phyloP scores from a whole-genome alignment of 805 yeast genomes.

The Monosporozyma siamensis region DNA sequence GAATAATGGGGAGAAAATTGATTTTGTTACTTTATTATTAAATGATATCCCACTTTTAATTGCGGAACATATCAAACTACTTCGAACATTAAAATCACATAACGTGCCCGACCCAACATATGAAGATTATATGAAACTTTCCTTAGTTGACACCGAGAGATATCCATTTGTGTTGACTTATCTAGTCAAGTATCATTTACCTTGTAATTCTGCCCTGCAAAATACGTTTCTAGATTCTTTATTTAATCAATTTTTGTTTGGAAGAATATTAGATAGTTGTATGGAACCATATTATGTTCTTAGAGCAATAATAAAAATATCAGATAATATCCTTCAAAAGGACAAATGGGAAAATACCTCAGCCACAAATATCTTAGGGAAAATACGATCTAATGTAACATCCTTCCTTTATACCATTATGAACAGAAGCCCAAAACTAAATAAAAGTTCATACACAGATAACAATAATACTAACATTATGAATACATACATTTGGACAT shows the following conservation, averaged over 20 bases:
- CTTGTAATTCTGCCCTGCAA: slow-evolving; percentile 16
- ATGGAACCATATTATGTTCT: slow-evolving; percentile 23
- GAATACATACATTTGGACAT: slow-evolving; percentile 14
- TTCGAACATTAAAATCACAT: slow-evolving; percentile 4
- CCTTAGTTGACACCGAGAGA: slow-evolving; percentile 8
- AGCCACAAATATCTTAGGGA: not conserved
- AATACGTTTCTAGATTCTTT: slow-evolving; percentile 18
- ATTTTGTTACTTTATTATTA: slow-evolving; percentile 12
- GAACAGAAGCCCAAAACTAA: too few relatives aligned
- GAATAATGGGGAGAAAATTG: not conserved
- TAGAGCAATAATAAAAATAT: slow-evolving; percentile 12
- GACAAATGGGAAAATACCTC: too few relatives aligned
- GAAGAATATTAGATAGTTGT: slow-evolving; percentile 17
- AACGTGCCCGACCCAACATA: not conserved
- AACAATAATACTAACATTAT: not conserved
- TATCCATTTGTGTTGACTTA: slow-evolving; percentile 16
- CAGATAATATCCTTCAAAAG: slow-evolving; percentile 4
- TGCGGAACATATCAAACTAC: slow-evolving; percentile 13
- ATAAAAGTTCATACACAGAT: too few relatives aligned
- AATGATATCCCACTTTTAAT: slow-evolving; percentile 25
- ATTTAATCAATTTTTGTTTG: slow-evolving; percentile 17
- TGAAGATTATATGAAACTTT: slow-evolving; percentile 10
- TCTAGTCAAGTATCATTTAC: slow-evolving; percentile 7
- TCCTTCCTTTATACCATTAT: not conserved
- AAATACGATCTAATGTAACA: not conserved